These are phyloP conservation scores for Schizophyllum commune DNA, from an alignment of 1,284 basidiomycete genomes.

Conservation along the genomic window DNA sequence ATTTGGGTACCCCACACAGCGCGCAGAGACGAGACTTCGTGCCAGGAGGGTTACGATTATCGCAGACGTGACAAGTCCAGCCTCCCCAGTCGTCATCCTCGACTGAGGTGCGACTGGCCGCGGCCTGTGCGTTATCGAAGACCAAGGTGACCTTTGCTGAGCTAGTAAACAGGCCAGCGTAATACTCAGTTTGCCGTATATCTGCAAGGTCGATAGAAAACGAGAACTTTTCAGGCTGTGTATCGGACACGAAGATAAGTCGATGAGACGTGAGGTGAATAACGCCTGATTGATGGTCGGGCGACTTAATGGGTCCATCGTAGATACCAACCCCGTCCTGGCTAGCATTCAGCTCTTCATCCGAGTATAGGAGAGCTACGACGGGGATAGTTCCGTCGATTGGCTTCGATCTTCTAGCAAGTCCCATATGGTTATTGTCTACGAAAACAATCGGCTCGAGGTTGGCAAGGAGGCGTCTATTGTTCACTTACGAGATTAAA, in stretches of 20 bases:
- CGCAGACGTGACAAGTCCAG: conserved; percentile 88
- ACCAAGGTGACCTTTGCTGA: conserved; percentile 84
- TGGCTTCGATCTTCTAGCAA: conserved; percentile 44
- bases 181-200: conserved; percentile 81
- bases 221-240: conserved; percentile 39
- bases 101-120: conserved; percentile 11
- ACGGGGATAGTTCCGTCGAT: conserved; percentile 72
- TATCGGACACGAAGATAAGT: conserved; percentile 70
- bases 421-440: conserved; percentile 29
- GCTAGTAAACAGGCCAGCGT: conserved; percentile 87
- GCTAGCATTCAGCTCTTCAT: conserved; percentile 67
- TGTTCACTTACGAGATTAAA: too few relatives aligned
- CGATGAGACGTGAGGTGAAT: conserved; percentile 81
- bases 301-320: conserved; percentile 78
- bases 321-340: conserved; percentile 85
- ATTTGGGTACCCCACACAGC: conserved; percentile 62
- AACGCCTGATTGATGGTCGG: conserved; percentile 64
- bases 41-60: conserved; percentile 62
- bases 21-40: conserved; percentile 58
- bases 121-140: conserved; percentile 25
- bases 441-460: too few relatives aligned
- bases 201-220: conserved; percentile 59
- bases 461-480: too few relatives aligned
- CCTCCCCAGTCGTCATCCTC: conserved; percentile 33
- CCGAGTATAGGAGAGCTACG: conserved; percentile 64